Conservation (phyloP, 805 yeast genomes). For the Saccharomycopsis sp. region DNA sequence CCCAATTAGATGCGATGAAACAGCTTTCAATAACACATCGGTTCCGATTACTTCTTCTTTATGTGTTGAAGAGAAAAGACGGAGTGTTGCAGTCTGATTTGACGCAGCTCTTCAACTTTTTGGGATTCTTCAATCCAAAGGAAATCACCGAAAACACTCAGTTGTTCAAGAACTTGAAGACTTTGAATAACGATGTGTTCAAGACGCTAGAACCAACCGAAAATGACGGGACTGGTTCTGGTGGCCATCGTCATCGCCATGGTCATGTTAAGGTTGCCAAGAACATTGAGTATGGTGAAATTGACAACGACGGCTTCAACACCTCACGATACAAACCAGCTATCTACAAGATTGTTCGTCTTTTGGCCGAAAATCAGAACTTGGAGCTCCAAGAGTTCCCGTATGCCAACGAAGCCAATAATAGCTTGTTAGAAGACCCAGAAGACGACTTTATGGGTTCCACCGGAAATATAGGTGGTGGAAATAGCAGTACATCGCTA, state of each 20-base stretch:
- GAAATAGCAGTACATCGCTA: conserved; percentile 42
- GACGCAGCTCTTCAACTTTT: conserved; percentile 57
- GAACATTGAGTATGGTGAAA: conserved; percentile 23
- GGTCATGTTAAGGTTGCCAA: not conserved
- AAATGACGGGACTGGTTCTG: conserved; percentile 35
- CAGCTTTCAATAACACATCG: conserved; percentile 57
- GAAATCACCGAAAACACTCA: conserved; percentile 41
- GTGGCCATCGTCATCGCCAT: conserved; percentile 4
- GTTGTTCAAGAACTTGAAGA: conserved; percentile 50
- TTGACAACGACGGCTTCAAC: conserved; percentile 32
- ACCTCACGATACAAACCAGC: conserved; percentile 74
- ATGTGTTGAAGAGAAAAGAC: conserved; percentile 67
- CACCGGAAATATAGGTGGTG: conserved; percentile 21
- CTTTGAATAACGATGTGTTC: conserved; percentile 28
- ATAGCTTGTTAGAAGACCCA: conserved; percentile 34
- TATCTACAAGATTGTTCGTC: conserved; percentile 47
- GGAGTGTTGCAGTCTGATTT: conserved; percentile 74
- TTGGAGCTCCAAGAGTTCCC: conserved; percentile 59
- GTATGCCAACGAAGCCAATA: conserved; percentile 68
- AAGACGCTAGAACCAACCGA: conserved; percentile 23
- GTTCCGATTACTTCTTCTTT: conserved; percentile 64
- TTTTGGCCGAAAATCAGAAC: conserved; percentile 36
- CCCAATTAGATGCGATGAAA: conserved; percentile 30
- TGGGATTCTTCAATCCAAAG: conserved; percentile 34
- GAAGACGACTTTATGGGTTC: conserved; percentile 35